Evolutionary conservation across 2,329 filamentous ascomycete species (phyloP).

Genomic region (Podosphaera leucotricha): DNA sequence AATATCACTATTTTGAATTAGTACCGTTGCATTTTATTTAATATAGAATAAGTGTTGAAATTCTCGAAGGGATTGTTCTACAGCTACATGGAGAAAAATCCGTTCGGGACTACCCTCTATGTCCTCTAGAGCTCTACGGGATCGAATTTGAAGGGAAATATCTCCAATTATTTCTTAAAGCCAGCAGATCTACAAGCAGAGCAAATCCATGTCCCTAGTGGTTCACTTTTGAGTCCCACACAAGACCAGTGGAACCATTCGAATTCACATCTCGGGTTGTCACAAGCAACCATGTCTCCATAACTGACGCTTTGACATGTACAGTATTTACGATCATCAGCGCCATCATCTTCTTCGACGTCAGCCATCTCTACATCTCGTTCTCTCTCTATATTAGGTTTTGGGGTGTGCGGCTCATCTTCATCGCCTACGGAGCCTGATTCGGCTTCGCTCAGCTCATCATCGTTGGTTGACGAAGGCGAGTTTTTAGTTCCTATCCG

Average conservation of each 20-base stretch:
- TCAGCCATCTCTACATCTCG: constrained; percentile 29
- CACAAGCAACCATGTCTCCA: constrained; percentile 74
- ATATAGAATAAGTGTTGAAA: too few species aligned
- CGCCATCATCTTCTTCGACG: constrained; percentile 44
- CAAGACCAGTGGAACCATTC: constrained; percentile 80
- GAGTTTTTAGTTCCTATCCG: constrained; percentile 29
- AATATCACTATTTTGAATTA: too few species aligned
- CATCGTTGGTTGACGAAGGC: constrained; percentile 37
- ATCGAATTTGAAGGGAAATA: not conserved
- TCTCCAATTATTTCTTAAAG: not conserved
- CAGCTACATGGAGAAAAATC: not conserved
- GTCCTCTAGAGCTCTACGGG: not conserved
- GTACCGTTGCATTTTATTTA: too few species aligned
- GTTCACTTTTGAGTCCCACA: constrained; percentile 43
- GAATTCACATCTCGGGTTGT: constrained; percentile 57
- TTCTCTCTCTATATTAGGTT: constrained; percentile 26
- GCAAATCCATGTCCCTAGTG: constrained; percentile 44
- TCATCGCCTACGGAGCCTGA: constrained; percentile 29
- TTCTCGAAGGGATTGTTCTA: not conserved
- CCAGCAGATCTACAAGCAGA: constrained; percentile 26
- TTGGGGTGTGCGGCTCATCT: constrained; percentile 16
- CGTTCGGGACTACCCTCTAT: not conserved
- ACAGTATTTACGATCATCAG: constrained; percentile 59
- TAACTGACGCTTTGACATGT: constrained; percentile 64
- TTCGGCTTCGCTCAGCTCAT: constrained; percentile 39